Percentiles rank a stretch among this genome's conserved stretches.
Conservation (phyloP, 2,329 filamentous ascomycete species). For the Colletotrichum scovillei region DNA sequence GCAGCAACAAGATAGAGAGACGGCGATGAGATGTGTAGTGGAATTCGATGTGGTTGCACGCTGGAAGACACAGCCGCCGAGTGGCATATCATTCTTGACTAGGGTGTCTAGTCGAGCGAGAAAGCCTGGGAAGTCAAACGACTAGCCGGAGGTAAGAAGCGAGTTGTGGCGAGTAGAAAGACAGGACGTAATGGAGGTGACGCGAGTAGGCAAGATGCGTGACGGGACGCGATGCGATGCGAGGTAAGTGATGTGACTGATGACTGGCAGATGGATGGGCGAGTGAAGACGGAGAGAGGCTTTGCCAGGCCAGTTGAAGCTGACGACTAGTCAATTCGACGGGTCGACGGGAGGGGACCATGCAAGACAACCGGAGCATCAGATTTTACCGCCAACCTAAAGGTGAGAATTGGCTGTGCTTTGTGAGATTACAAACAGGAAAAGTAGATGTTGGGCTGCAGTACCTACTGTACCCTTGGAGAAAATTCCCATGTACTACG, state of each 20-base stretch:
- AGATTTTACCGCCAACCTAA: background rate
- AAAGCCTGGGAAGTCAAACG: background rate
- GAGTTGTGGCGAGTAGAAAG: conserved; percentile 2
- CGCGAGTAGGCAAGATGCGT: conserved; percentile 16
- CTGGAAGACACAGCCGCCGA: conserved; percentile 28
- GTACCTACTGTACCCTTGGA: background rate
- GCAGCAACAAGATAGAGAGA: background rate
- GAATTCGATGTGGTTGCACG: conserved; percentile 1
- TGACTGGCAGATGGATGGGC: conserved; percentile 11
- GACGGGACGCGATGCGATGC: conserved; percentile 30
- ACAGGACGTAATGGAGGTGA: conserved; percentile 1
- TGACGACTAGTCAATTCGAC: conserved; percentile 3
- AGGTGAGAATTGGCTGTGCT: background rate
- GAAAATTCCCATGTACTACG: background rate
- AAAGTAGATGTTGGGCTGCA: background rate
- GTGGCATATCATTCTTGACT: conserved; percentile 11
- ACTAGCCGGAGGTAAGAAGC: conserved; percentile 10
- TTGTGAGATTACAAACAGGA: background rate
- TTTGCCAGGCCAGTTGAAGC: background rate
- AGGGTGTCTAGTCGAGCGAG: conserved; percentile 13
- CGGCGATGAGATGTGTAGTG: background rate
- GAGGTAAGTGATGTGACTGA: conserved; percentile 22
- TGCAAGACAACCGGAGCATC: background rate
- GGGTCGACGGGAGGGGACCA: conserved; percentile 6
- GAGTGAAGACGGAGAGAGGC: conserved; percentile 7